Conservation (phyloP, 192 early-diverging fungal genomes). For the Backusella psychrophila region DNA sequence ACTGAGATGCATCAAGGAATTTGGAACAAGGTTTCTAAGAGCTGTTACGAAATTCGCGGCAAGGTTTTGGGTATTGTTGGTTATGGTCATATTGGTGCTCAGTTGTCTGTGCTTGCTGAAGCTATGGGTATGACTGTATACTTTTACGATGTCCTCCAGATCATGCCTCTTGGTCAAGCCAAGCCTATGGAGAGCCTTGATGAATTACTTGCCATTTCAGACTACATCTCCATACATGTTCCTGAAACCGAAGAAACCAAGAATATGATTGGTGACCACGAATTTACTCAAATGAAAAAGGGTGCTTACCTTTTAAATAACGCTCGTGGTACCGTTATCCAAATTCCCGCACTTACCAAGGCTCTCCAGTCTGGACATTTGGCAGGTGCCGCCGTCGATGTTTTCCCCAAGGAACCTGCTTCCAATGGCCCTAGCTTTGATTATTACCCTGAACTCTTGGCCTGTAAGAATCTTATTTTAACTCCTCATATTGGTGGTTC, state of each 20-base stretch:
- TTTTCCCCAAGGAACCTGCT: conserved; percentile 94
- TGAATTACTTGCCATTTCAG: conserved; percentile 76
- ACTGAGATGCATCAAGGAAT: conserved; percentile 89
- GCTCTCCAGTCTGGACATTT: conserved; percentile 85
- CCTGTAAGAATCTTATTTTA: conserved; percentile 93
- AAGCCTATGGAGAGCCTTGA: conserved; percentile 66
- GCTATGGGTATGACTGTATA: conserved; percentile 92
- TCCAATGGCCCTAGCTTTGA: conserved; percentile 82
- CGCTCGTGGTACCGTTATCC: conserved; percentile 94
- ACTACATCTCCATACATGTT: conserved; percentile 95
- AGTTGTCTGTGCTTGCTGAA: conserved; percentile 96
- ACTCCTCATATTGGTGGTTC: conserved; percentile 99
- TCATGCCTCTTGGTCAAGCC: conserved; percentile 92
- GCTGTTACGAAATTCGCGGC: conserved; percentile 94
- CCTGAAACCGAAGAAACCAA: conserved; percentile 97
- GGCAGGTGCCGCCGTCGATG: conserved; percentile 93
- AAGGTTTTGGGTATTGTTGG: conserved; percentile 97
- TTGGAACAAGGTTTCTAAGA: conserved; percentile 89
- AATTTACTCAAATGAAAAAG: conserved; percentile 85
- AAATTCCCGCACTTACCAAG: conserved; percentile 84
- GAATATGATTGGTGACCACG: conserved; percentile 71
- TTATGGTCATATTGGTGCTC: conserved; percentile 98
- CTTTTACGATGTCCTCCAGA: conserved; percentile 91
- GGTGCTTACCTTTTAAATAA: conserved; percentile 94
- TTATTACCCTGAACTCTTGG: conserved; percentile 46